Conservation (phyloP, 2,329 filamentous ascomycete species). For the Hypoxylon sp. region DNA sequence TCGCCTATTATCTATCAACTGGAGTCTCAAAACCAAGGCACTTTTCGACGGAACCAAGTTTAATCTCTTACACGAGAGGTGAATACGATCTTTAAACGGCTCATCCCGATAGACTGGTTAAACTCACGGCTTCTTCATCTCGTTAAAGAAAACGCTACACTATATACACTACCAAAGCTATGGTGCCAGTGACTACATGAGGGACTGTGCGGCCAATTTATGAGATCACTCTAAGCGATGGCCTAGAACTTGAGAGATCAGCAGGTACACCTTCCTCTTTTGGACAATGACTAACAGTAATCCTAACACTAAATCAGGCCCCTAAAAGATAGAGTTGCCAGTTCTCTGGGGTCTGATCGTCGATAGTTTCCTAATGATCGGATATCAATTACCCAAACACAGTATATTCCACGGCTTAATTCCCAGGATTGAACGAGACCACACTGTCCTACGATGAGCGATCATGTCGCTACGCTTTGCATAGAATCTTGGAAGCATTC, state of each 20-base stretch:
- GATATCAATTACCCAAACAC: slow-evolving; percentile 39
- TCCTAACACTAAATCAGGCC: slow-evolving; percentile 25
- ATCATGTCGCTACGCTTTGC: not conserved
- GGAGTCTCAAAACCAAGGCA: slow-evolving; percentile 3
- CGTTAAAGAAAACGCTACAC: slow-evolving; percentile 33
- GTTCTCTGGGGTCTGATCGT: slow-evolving; percentile 24
- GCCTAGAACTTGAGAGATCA: slow-evolving; percentile 35
- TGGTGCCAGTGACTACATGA: slow-evolving; percentile 27
- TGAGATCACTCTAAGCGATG: slow-evolving; percentile 38
- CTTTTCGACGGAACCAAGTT: slow-evolving; percentile 15
- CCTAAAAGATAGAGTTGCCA: slow-evolving; percentile 17
- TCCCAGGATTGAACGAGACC: slow-evolving; percentile 8
- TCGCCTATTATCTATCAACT: slow-evolving; percentile 2
- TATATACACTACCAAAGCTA: not conserved
- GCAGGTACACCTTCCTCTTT: slow-evolving; percentile 39
- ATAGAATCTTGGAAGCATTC: slow-evolving; percentile 8
- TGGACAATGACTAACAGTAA: not conserved
- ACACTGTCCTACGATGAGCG: not conserved
- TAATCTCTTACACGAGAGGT: slow-evolving; percentile 33
- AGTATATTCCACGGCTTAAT: slow-evolving; percentile 33
- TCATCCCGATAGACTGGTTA: slow-evolving; percentile 31
- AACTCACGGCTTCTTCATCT: slow-evolving; percentile 39
- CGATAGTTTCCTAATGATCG: slow-evolving; percentile 31
- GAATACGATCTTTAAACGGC: slow-evolving; percentile 17
- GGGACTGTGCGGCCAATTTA: slow-evolving; percentile 33